Percentiles rank a stretch among this genome's conserved stretches.
phyloP scores from a whole-genome alignment of 2,329 filamentous ascomycete species.

The Cytospora leucostoma region DNA sequence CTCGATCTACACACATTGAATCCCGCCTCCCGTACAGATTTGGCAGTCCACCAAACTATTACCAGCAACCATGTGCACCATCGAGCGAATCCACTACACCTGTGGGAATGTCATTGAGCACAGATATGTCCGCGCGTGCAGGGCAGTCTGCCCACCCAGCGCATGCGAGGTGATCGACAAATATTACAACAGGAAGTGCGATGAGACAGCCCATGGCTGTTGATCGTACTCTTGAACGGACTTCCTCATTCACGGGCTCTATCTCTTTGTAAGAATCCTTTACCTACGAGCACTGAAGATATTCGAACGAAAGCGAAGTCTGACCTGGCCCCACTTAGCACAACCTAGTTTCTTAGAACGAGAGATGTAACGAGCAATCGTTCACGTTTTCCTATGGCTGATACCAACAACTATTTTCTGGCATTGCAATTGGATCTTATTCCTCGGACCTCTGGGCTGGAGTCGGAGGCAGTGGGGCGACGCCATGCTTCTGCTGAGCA shows the following conservation, averaged over 20 bases:
- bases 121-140: background rate
- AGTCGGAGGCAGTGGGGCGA: background rate
- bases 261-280: background rate
- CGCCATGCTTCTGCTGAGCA: background rate
- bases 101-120: conserved; percentile 12
- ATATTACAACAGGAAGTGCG: background rate
- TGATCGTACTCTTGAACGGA: background rate
- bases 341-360: conserved; percentile 12
- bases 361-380: conserved; percentile 27
- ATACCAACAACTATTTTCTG: background rate
- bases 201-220: background rate
- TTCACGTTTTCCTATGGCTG: conserved; percentile 10
- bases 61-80: conserved; percentile 19
- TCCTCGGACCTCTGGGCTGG: background rate
- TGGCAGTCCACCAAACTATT: background rate
- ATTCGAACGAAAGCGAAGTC: background rate
- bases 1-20: background rate
- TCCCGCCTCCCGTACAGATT: background rate
- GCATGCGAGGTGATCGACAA: background rate
- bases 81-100: conserved; percentile 13
- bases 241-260: background rate
- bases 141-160: background rate
- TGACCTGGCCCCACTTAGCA: background rate
- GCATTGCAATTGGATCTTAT: background rate
- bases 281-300: background rate